These are phyloP conservation scores for Ophiorrhiza pumila DNA, from an alignment of 257 asterid species.

Conservation along the genomic window DNA sequence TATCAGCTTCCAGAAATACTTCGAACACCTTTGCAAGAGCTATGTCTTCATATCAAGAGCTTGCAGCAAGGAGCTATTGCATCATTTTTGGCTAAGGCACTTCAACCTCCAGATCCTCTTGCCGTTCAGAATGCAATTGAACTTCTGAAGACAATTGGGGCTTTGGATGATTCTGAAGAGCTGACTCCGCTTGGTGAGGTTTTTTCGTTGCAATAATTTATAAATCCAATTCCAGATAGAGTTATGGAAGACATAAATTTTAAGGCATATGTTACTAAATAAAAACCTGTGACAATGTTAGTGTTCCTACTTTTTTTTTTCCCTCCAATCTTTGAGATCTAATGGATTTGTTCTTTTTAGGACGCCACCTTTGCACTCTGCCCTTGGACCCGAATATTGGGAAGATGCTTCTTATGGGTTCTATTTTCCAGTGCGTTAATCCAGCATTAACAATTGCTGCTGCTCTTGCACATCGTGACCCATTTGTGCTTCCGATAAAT, in stretches of 20 bases:
- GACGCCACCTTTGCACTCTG: constrained; percentile 81
- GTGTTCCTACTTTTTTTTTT: constrained; percentile 7
- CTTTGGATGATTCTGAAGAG: constrained; percentile 82
- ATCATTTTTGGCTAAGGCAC: constrained; percentile 81
- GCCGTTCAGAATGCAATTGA: constrained; percentile 91
- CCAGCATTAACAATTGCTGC: constrained; percentile 96
- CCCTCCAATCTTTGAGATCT: not conserved
- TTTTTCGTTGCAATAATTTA: no score
- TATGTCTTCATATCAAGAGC: constrained; percentile 87
- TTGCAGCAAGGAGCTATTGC: constrained; percentile 72
- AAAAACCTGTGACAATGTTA: no score
- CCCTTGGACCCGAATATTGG: constrained; percentile 98
- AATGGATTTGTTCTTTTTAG: constrained; percentile 35
- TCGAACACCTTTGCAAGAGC: constrained; percentile 96
- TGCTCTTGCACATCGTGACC: constrained; percentile 88
- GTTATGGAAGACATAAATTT: no score
- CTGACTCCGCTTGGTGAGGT: constrained; percentile 90
- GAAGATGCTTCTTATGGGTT: constrained; percentile 99
- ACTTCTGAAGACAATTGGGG: constrained; percentile 93
- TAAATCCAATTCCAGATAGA: no score
- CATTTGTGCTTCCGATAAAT: constrained; percentile 89
- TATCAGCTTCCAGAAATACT: constrained; percentile 98
- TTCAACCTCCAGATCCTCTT: constrained; percentile 90
- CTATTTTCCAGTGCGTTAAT: constrained; percentile 84
- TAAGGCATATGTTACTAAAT: no score